Evolutionary conservation across 2,329 filamentous ascomycete genomes (phyloP), one percentile per base, ranked within the genome.

Genomic region (Pezicula rhizophila): DNA sequence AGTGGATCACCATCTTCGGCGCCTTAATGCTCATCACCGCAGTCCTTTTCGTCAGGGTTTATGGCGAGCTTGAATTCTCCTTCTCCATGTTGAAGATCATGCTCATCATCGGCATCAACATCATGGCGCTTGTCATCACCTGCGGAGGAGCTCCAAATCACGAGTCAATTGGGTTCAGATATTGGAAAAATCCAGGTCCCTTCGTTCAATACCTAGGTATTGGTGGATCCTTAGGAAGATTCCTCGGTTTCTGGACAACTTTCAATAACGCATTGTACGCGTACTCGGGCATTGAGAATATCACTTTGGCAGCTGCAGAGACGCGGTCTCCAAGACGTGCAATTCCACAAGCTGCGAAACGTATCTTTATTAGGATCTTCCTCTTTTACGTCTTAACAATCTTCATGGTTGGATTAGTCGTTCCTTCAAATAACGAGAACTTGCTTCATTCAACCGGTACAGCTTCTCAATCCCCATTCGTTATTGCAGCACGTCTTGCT

Each of bases 121-220:
- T 84, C 46, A 76, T 83, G 55, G 58, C 78, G 11, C 66, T 85
- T 25, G 71, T 84, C 49, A 79, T 85, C 57, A 77, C 82, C 56
- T 73, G 84, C 2, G 82, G 82, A 23, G 82, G 81, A 41, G 73
- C 80, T 1, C 77, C 81, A 0, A 78, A 78, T 14, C 74, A 74
- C 0, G 71, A 77, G 15, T 69, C 75, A 8, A 73, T 80, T 47
- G 85, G 85, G 1, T 88, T 88, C 64, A 68, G 72, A 34, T 87
- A 86, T 65, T 90, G 85, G 86, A 77, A 71, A 41, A 66, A 81
- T 26, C 85, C 85, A 0, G 84, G 82, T 1, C 80, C 84, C 0
- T 85, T 86, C 55, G 80, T 82, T 34, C 77, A 84, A 56, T 80
- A 84, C 59, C 76, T 87, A 14, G 64, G 66, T 0, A 72, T 73